These are phyloP conservation scores for Pichia sp. DNA, from an alignment of 1,139 yeast genomes.

Conservation along the genomic window DNA sequence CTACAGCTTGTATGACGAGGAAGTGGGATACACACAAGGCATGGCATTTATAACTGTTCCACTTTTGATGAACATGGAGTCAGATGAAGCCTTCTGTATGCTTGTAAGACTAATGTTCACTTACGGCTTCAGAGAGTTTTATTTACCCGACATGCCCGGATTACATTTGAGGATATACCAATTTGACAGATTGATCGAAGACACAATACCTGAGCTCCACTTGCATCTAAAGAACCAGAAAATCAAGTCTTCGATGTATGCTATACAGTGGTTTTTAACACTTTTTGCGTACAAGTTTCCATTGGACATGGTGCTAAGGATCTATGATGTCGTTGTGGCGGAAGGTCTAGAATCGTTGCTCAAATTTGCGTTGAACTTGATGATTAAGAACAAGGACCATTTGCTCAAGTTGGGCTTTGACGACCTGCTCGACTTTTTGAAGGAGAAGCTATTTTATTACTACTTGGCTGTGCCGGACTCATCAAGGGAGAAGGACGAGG, in stretches of 20 bases:
- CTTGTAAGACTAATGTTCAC: constrained; percentile 80
- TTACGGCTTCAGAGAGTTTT: constrained; percentile 71
- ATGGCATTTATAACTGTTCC: constrained; percentile 93
- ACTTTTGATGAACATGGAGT: constrained; percentile 71
- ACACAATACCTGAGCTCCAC: constrained; percentile 59
- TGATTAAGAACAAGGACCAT: constrained; percentile 59
- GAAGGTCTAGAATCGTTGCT: constrained; percentile 85
- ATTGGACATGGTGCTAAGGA: constrained; percentile 71
- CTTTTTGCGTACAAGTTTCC: constrained; percentile 94
- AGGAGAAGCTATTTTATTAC: constrained; percentile 70
- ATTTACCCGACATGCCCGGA: constrained; percentile 90
- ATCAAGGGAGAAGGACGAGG: constrained; percentile 19
- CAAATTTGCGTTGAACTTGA: constrained; percentile 73
- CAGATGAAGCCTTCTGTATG: constrained; percentile 80
- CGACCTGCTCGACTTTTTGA: constrained; percentile 65
- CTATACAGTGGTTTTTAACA: constrained; percentile 93
- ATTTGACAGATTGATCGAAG: constrained; percentile 80
- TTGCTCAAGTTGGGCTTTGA: constrained; percentile 68
- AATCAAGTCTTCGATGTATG: constrained; percentile 87
- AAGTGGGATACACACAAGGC: constrained; percentile 96
- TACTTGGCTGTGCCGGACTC: constrained; percentile 44
- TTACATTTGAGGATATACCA: constrained; percentile 79
- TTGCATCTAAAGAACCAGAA: constrained; percentile 81
- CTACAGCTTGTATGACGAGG: constrained; percentile 81
- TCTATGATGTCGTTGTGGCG: constrained; percentile 78